Evolutionary conservation across 2,329 filamentous ascomycete genomes (phyloP).

Genomic region (Pyrenophora graminea): DNA sequence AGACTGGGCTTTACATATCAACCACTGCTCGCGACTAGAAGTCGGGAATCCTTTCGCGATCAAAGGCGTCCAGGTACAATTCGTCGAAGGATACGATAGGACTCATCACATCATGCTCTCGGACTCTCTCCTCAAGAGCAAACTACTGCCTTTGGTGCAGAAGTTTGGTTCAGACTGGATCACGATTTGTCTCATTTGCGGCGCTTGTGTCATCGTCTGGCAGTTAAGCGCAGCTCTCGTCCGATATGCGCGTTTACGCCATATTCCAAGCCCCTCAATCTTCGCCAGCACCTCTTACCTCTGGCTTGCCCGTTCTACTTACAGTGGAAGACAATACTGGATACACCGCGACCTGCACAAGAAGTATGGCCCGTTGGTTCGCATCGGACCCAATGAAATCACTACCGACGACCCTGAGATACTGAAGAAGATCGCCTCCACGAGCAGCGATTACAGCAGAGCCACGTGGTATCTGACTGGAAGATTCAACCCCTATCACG

Average conservation of each 20-base stretch:
- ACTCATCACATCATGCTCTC: too few species aligned
- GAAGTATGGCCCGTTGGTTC: slow-evolving; percentile 29
- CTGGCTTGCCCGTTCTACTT: slow-evolving; percentile 4
- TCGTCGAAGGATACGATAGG: too few species aligned
- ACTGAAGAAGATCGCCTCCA: slow-evolving; percentile 46
- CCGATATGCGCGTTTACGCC: neutral
- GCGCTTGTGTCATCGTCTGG: too few species aligned
- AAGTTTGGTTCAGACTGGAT: too few species aligned
- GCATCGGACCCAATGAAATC: slow-evolving; percentile 53
- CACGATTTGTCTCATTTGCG: too few species aligned
- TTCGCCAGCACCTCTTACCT: slow-evolving; percentile 8
- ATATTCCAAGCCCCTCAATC: slow-evolving; percentile 2
- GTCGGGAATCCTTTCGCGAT: too few species aligned
- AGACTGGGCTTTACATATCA: too few species aligned
- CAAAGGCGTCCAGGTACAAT: too few species aligned
- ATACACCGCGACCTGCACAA: neutral
- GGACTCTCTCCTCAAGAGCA: too few species aligned
- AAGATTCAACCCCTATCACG: slow-evolving; percentile 7
- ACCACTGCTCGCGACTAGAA: too few species aligned
- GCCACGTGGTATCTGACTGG: slow-evolving; percentile 5
- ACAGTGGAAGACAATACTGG: slow-evolving; percentile 7
- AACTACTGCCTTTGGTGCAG: too few species aligned
- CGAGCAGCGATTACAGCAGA: slow-evolving; percentile 39
- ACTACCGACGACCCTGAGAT: slow-evolving; percentile 54
- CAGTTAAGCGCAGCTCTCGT: too few species aligned